Evolutionary conservation across 192 early-diverging fungal genomes (phyloP).

Genomic region (Mortierella alpina): DNA sequence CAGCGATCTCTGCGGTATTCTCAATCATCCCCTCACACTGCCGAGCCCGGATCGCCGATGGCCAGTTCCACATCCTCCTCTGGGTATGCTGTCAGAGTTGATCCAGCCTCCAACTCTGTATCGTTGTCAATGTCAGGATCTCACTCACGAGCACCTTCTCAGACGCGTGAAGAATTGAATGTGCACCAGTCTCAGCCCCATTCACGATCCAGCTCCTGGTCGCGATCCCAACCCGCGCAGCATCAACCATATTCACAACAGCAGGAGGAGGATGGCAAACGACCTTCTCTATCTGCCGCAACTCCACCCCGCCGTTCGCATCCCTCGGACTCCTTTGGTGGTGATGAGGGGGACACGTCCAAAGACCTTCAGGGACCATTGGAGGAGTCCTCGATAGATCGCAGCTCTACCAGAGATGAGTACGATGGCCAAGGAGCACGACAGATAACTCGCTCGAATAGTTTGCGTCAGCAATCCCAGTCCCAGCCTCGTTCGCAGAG

Average conservation of each 20-base stretch:
- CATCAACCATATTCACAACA: constrained; percentile 3
- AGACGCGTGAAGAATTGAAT: background rate
- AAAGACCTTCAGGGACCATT: background rate
- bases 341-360: background rate
- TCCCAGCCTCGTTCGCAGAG: too few species aligned
- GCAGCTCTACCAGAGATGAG: constrained; percentile 10
- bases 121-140: constrained; percentile 5
- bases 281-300: background rate
- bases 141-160: background rate
- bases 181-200: background rate
- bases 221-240: background rate
- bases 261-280: background rate
- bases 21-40: background rate
- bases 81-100: too few species aligned
- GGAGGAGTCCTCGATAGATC: constrained; percentile 29
- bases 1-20: background rate
- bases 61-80: too few species aligned
- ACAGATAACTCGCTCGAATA: too few species aligned
- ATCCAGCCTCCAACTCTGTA: background rate
- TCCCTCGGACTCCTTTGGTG: too few species aligned
- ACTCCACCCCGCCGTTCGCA: too few species aligned
- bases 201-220: background rate
- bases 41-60: background rate
- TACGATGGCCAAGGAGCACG: constrained; percentile 4
- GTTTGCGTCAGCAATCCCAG: too few species aligned